Conservation (phyloP, 148 eudicot species). For the Chenopodium berlandieri region DNA sequence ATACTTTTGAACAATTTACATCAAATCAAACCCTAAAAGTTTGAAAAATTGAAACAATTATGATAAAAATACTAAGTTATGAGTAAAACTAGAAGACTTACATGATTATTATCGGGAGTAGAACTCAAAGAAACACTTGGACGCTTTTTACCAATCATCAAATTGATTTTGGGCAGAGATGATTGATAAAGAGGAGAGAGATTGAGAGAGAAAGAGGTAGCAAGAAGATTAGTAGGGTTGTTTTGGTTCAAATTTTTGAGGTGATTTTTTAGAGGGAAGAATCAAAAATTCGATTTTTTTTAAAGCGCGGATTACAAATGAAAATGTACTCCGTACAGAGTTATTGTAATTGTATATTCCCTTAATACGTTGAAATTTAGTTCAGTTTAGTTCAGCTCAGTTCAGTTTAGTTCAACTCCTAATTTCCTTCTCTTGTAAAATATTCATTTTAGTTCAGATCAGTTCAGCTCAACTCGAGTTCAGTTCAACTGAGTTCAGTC, state of each 20-base stretch:
- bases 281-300: too few species aligned
- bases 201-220: neutral
- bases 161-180: neutral
- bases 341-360: too few species aligned
- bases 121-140: constrained; percentile 10
- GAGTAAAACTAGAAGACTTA: constrained; percentile 10
- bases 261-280: neutral
- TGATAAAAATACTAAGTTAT: neutral
- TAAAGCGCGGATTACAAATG: too few species aligned
- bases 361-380: too few species aligned
- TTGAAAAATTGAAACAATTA: neutral
- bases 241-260: neutral
- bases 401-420: too few species aligned
- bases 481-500: too few species aligned
- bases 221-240: neutral
- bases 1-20: neutral
- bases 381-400: too few species aligned
- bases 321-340: too few species aligned
- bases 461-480: too few species aligned
- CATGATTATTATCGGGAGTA: neutral
- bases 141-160: constrained; percentile 23
- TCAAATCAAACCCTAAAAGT: neutral
- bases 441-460: too few species aligned
- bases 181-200: neutral
- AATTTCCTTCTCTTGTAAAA: too few species aligned